Evolutionary conservation across 306 rosid genomes (phyloP), one percentile per base, ranked within the genome.

Genomic region (Albizia julibrissin): DNA sequence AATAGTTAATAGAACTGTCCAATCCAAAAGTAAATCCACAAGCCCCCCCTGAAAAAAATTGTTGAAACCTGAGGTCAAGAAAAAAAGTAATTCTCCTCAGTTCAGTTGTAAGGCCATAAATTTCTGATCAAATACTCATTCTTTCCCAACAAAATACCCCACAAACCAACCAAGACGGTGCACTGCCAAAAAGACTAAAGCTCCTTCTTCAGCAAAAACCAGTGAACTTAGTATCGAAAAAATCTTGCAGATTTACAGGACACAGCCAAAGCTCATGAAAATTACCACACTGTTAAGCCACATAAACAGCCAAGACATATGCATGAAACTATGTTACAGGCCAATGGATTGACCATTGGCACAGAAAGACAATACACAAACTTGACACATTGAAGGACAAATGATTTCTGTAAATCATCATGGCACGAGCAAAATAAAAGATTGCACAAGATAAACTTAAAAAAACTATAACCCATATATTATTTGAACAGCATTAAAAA

Each of bases 381-480:
- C 13, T 70, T 70, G 21, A n/a, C 75, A 42, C 52, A 22, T 39
- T 69, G 5, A 70, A 70, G 73, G 71, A 83, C 31, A 75, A 77
- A 61, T 54, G 52, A 69, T 72, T 64, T 62, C 75, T 68, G 73
- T 81, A 76, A 15, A 79, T 84, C 80, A 71, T 39, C 71, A 44
- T 37, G 50, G 40, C 72, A 87, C 22, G 69, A 75, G 31, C 76
- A 77, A 56, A 78, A 71, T 56, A 31, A 73, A 40, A 46, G 24
- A 29, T 82, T 69, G 76, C 74, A n/a, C 33, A 46, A 52, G 66
- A 76, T 2, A 43, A 71, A 44, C 24, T 71, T 6, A 44, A 71
- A 43, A 70, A 56, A 14, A 24, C 9, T 70, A 54, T 49, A 72
- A 59, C 68, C 75, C 75, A n/a, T n/a, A 68, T 56, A 31, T 75